These are phyloP conservation scores for Pluteus cervinus DNA, from an alignment of 768 basidiomycete species.

Conservation along the genomic window DNA sequence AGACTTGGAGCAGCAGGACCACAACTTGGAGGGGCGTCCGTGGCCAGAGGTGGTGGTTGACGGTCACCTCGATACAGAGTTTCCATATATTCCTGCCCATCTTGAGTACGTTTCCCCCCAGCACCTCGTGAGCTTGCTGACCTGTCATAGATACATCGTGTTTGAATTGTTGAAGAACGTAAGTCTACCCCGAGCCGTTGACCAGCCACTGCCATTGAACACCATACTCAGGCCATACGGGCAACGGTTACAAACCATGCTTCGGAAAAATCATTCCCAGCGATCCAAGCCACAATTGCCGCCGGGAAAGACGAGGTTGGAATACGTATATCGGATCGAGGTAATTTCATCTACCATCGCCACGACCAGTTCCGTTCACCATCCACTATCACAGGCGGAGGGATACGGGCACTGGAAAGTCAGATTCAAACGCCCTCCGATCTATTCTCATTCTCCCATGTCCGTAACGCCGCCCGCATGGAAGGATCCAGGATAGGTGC, in stretches of 20 bases:
- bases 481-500: conserved; percentile 63
- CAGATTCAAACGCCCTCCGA: conserved; percentile 61
- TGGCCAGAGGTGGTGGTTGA: conserved; percentile 70
- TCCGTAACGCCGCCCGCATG: conserved; percentile 68
- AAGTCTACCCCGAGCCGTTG: conserved; percentile 17
- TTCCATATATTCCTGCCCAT: conserved; percentile 84
- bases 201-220: conserved; percentile 2
- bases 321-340: conserved; percentile 89
- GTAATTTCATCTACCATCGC: conserved; percentile 24
- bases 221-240: conserved; percentile 53
- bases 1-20: conserved; percentile 19
- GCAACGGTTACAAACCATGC: conserved; percentile 54
- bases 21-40: conserved; percentile 20
- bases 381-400: conserved; percentile 50
- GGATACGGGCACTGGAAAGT: conserved; percentile 45
- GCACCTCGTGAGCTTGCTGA: conserved; percentile 4
- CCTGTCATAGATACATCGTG: conserved; percentile 59
- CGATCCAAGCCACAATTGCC: conserved; percentile 70
- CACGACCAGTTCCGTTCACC: conserved; percentile 7
- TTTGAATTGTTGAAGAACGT: conserved; percentile 92
- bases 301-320: conserved; percentile 68
- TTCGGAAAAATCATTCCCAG: conserved; percentile 38
- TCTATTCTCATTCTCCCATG: conserved; percentile 85
- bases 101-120: conserved; percentile 51
- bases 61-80: conserved; percentile 62